Base-by-base conservation (phyloP, 805 yeast species). In the Maudiozyma saulgeensis region DNA sequence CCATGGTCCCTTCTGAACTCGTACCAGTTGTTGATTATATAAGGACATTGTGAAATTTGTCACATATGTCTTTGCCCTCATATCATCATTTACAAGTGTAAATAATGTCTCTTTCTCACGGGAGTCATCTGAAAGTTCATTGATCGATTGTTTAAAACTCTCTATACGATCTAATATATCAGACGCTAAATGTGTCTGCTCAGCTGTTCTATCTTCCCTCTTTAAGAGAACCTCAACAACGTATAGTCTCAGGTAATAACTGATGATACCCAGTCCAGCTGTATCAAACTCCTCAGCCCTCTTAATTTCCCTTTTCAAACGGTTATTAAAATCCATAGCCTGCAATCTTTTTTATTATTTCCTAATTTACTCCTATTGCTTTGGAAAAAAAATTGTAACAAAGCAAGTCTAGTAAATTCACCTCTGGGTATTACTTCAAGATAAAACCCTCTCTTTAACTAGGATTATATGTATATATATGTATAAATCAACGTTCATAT, bases 151-250 rank as follows among this genome's bases (percentile, higher is more conserved):
- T 58, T 81, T 82, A 51, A 74, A 68, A 1, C 56, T 51, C 61
- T 93, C 99, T 37, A 93, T 79, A 2, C 76, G 77, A 59, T 84
- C 95, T 49, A 91, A 67, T 43, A 93, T 67, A 2, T 63, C 59
- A 44, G 82, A 68, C 0, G 91, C 87, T 56, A 78, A 79, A 1
- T 56, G 58, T 13, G 87, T 87, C 28, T 77, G 77, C 13, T 75
- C 83, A 7, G 78, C 77, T 1, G 69, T 56, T 21, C 76, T 68
- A 59, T 89, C 96, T 19, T 79, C 76, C 41, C 75, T 66, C 37
- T 73, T 72, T 19, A 91, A 68, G 3, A 91, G 81, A 57, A 78
- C 72, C 63, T 90, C 91, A 2, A 86, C 82, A 0, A 89, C 86
- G 60, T 84, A 82, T 45, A 84, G 62, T 53, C 72, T 63, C 40